phyloP scores from a whole-genome alignment of 2,329 filamentous ascomycete genomes.

The Mollisiaceae sp. region DNA sequence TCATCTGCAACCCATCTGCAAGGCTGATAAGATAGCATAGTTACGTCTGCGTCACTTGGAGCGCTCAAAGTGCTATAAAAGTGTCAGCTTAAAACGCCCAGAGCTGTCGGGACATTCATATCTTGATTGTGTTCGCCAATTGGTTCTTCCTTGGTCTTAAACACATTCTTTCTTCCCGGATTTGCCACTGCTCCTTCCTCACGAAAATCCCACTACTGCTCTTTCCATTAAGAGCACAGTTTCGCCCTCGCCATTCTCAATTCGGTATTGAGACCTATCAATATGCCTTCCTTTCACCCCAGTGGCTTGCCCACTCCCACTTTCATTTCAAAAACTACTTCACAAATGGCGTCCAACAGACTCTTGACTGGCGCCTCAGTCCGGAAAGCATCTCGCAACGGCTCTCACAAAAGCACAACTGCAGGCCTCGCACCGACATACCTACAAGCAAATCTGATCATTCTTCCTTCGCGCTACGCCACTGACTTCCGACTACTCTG shows the following conservation, averaged over 20 bases:
- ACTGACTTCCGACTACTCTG: conserved; percentile 63
- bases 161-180: not conserved
- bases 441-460: conserved; percentile 66
- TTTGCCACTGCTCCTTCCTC: not conserved
- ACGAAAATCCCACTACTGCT: not conserved
- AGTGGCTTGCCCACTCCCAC: not conserved
- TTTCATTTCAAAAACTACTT: conserved; percentile 1
- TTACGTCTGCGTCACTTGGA: not conserved
- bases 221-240: not conserved
- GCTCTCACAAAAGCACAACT: conserved; percentile 45
- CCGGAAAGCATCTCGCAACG: conserved; percentile 28
- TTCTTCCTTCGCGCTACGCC: conserved; percentile 62
- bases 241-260: not conserved
- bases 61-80: not conserved
- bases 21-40: not conserved
- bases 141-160: not conserved
- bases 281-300: not conserved
- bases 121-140: not conserved
- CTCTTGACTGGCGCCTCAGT: conserved; percentile 27
- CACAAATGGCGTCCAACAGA: conserved; percentile 3
- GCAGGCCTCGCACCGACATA: conserved; percentile 59
- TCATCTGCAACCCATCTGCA: conserved; percentile 1
- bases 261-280: not conserved
- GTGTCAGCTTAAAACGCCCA: not conserved
- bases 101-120: not conserved